Evolutionary conservation across 345 rosid genomes (phyloP).

Genomic region (Fremontodendron californicum): DNA sequence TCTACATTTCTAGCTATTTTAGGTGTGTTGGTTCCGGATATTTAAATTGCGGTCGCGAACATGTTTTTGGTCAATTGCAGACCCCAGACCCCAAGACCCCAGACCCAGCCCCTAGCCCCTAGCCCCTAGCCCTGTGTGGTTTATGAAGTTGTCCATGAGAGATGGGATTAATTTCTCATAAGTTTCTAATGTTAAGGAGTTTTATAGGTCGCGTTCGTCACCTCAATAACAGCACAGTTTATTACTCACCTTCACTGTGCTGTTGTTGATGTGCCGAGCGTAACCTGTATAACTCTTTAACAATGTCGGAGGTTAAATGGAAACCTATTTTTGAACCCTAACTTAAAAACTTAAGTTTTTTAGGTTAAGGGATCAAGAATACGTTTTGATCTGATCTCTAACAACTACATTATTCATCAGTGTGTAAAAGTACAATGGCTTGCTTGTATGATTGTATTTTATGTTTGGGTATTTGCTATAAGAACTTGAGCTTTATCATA

Average conservation of each 20-base stretch:
- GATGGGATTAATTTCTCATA: not conserved
- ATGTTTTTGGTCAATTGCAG: too few relatives aligned
- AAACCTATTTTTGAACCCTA: constrained; percentile 2
- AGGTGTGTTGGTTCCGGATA: not conserved
- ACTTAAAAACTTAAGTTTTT: not conserved
- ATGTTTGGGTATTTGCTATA: not conserved
- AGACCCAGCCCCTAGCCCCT: too few relatives aligned
- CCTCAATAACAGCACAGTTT: not conserved
- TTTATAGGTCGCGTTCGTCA: not conserved
- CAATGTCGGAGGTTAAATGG: not conserved
- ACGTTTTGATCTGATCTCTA: not conserved
- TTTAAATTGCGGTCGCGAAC: too few relatives aligned
- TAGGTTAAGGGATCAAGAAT: constrained; percentile 1
- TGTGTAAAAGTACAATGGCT: not conserved
- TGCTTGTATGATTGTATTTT: not conserved
- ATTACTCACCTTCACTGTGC: not conserved
- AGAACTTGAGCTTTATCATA: not conserved
- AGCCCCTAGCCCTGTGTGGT: not conserved
- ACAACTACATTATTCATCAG: not conserved
- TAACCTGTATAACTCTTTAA: not conserved
- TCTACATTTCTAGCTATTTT: not conserved
- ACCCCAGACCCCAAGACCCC: too few relatives aligned
- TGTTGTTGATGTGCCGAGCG: not conserved
- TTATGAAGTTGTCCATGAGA: not conserved
- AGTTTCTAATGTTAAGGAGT: not conserved